These are phyloP conservation scores for Sclerotinia trifoliorum DNA, from an alignment of 2,329 filamentous ascomycete species.

Conservation along the genomic window DNA sequence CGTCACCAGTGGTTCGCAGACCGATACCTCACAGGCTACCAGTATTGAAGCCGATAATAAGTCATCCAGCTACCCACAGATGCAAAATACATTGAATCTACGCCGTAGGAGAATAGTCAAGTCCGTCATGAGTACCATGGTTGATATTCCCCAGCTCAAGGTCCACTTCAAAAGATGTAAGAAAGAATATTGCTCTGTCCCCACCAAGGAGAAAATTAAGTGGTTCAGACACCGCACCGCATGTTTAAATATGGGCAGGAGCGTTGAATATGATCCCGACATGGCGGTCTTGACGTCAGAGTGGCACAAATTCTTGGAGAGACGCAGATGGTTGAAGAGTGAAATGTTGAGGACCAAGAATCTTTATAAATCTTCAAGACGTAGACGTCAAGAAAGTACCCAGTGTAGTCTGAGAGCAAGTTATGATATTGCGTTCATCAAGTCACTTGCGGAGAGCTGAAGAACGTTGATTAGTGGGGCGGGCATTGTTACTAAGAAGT, in stretches of 20 bases:
- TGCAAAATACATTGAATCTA: not conserved
- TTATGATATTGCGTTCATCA: constrained; percentile 13
- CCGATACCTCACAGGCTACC: constrained; percentile 5
- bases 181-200: constrained; percentile 1
- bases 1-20: not conserved
- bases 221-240: not conserved
- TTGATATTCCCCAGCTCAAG: not conserved
- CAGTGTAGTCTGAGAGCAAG: not conserved
- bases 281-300: not conserved
- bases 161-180: not conserved
- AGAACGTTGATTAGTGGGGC: not conserved
- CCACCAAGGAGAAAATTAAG: not conserved
- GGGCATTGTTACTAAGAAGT: not conserved
- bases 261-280: not conserved
- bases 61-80: not conserved
- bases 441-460: constrained; percentile 1
- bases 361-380: not conserved
- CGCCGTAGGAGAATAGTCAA: not conserved
- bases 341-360: constrained; percentile 16
- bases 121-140: not conserved
- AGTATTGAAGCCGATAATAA: not conserved
- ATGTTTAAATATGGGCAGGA: not conserved
- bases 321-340: constrained; percentile 14
- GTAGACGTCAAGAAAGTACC: not conserved
- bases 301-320: not conserved